Evolutionary conservation across 2,329 filamentous ascomycete genomes (phyloP).

Genomic region (Xylariaceae sp.): DNA sequence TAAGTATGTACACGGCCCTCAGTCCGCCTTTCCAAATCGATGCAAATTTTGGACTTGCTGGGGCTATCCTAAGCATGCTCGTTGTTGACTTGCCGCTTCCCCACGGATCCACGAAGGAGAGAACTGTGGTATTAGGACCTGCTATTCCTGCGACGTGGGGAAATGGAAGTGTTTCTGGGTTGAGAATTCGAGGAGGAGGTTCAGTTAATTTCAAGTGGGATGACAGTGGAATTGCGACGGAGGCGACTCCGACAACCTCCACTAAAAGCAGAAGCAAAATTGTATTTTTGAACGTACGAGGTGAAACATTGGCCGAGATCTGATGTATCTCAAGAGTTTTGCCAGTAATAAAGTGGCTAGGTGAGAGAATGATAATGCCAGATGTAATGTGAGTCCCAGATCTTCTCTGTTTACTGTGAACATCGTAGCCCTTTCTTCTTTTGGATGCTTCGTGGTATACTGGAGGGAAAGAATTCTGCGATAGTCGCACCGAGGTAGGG

Average conservation of each 20-base stretch:
- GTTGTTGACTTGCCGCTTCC: constrained; percentile 53
- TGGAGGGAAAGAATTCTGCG: too few species aligned
- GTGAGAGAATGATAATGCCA: too few species aligned
- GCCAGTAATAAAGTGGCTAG: not conserved
- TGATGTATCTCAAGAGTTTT: not conserved
- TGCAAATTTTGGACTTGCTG: constrained; percentile 60
- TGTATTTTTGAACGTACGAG: constrained; percentile 15
- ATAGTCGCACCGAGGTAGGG: too few species aligned
- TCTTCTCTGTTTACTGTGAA: too few species aligned
- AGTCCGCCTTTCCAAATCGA: constrained; percentile 62
- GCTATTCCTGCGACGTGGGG: constrained; percentile 54
- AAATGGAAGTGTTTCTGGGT: constrained; percentile 50
- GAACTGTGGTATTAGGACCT: constrained; percentile 52
- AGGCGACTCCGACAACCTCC: constrained; percentile 3
- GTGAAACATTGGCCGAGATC: constrained; percentile 8
- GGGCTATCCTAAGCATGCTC: constrained; percentile 57
- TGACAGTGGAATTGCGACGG: constrained; percentile 26
- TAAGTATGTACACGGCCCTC: constrained; percentile 56
- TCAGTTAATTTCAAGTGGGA: constrained; percentile 53
- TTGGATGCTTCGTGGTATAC: too few species aligned
- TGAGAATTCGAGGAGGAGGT: constrained; percentile 52
- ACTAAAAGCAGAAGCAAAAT: not conserved
- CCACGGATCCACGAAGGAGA: constrained; percentile 23
- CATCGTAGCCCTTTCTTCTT: too few species aligned
- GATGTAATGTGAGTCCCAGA: too few species aligned